Conservation (phyloP, 495 filamentous ascomycete genomes). For the Echria macrotheca region DNA sequence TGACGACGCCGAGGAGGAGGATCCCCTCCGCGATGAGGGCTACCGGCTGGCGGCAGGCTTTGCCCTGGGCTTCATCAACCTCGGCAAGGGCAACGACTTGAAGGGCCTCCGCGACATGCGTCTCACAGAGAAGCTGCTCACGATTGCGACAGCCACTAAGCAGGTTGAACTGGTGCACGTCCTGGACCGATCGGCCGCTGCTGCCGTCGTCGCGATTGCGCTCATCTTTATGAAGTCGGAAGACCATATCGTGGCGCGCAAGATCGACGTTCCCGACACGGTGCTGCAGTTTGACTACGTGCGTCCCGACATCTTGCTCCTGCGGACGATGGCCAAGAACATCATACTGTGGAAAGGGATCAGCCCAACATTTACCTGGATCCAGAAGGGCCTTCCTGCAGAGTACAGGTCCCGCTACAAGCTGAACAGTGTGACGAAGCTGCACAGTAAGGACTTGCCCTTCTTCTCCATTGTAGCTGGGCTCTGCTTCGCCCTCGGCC, state of each 20-base stretch:
- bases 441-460: slow-evolving; percentile 75
- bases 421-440: slow-evolving; percentile 47
- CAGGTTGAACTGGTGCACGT: slow-evolving; percentile 85
- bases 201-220: slow-evolving; percentile 81
- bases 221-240: slow-evolving; percentile 97
- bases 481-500: slow-evolving; percentile 75
- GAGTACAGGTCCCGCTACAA: slow-evolving; percentile 53
- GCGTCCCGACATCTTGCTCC: slow-evolving; percentile 83
- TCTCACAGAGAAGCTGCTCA: slow-evolving; percentile 78
- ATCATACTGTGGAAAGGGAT: slow-evolving; percentile 92
- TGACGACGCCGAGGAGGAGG: slow-evolving; percentile 60
- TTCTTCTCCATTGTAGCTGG: slow-evolving; percentile 91
- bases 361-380: slow-evolving; percentile 63
- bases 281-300: slow-evolving; percentile 89
- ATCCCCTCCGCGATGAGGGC: slow-evolving; percentile 85
- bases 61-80: slow-evolving; percentile 88
- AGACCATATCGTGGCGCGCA: slow-evolving; percentile 79
- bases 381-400: slow-evolving; percentile 64
- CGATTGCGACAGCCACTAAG: slow-evolving; percentile 79
- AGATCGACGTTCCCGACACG: slow-evolving; percentile 89
- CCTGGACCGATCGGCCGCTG: slow-evolving; percentile 85
- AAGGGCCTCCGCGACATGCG: slow-evolving; percentile 91
- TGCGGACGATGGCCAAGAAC: slow-evolving; percentile 85
- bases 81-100: slow-evolving; percentile 83
- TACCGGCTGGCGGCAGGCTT: slow-evolving; percentile 93